Base-by-base conservation (phyloP, 2,329 filamentous ascomycete species). In the Stachybotrys chartarum region DNA sequence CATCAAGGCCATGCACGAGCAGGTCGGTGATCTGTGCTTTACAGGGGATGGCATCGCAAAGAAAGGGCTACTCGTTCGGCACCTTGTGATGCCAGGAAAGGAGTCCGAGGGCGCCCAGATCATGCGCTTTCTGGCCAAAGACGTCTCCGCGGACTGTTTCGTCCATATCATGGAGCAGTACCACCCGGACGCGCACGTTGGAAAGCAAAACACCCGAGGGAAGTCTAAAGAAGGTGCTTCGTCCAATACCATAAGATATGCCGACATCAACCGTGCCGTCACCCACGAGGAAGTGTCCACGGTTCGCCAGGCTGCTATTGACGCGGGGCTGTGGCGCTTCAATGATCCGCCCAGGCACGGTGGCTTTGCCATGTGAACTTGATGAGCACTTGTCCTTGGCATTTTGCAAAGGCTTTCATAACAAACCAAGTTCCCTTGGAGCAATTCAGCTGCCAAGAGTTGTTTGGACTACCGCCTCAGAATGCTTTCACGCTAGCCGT, bases 111-210 rank as follows among this genome's bases (percentile, higher is more conserved):
- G 87, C 0, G 77, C 78, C 52, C 75, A 84, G 59, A 94, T 95
- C 57, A 87, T 95, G 77, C 78, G 74, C 58, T 95, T 89, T 78
- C 75, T 95, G 16, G 90, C 88, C 0, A 75, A 80, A 31, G 82
- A 91, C 53, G 78, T 95, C 2, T 90, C 87, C 4, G 79, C 75
- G 55, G 89, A 94, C 68, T 78, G 88, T 48, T 93, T 92, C 70
- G 81, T 94, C 57, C 87, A 95, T 66, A 86, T 95, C 60, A 94
- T 94, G 90, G 90, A 95, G 70, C 90, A 95, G 71, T 94, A 94
- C 65, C 85, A 84, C 59, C 90, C 90, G 0, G 82, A 88, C 59
- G 90, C 88, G 0, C 85, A 95, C 68, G 90, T 95, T 1, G 90
- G 90, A 4, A 93, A 91, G 73, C 74, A 76, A 54, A 82, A 73